Percentiles rank a stretch among this genome's conserved stretches.
Evolutionary conservation across 139 green algal genomes (phyloP).

Genomic region (Mesotaenium endlicherianum): DNA sequence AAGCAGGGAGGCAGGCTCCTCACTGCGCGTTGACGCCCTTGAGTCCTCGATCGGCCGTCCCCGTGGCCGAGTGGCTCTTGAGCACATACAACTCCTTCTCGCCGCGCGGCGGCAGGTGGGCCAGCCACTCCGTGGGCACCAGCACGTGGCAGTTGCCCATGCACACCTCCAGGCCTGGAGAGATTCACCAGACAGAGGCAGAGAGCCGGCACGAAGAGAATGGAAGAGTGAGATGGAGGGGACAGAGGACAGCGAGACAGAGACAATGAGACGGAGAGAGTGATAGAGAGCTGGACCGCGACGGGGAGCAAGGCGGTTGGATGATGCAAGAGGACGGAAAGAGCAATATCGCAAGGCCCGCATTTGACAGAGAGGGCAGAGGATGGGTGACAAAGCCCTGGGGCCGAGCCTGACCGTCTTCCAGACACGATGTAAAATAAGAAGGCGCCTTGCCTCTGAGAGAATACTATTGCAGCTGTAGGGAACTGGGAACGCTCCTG

Average conservation of each 20-base stretch:
- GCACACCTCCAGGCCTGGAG: not conserved
- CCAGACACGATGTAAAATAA: not conserved
- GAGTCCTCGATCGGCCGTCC: no score
- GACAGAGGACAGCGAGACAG: not conserved
- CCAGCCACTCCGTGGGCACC: not conserved
- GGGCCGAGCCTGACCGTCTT: not conserved
- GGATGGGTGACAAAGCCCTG: not conserved
- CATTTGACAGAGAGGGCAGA: not conserved
- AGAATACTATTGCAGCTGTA: not conserved
- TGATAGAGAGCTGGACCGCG: not conserved
- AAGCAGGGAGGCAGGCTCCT: no score
- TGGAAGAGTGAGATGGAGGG: not conserved
- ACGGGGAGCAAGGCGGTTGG: not conserved
- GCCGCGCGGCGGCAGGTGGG: not conserved
- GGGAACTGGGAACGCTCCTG: no score
- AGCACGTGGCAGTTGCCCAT: not conserved
- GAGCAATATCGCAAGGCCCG: no score
- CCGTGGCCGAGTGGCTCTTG: no score
- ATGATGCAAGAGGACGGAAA: not conserved
- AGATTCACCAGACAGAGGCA: not conserved
- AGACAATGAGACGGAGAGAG: not conserved
- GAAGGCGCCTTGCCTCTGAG: not conserved
- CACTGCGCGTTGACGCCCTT: no score
- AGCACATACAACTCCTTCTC: not conserved
- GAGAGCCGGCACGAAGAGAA: no score